Evolutionary conservation across 2,329 filamentous ascomycete genomes (phyloP).

Genomic region (Westerdykella aurantiaca): DNA sequence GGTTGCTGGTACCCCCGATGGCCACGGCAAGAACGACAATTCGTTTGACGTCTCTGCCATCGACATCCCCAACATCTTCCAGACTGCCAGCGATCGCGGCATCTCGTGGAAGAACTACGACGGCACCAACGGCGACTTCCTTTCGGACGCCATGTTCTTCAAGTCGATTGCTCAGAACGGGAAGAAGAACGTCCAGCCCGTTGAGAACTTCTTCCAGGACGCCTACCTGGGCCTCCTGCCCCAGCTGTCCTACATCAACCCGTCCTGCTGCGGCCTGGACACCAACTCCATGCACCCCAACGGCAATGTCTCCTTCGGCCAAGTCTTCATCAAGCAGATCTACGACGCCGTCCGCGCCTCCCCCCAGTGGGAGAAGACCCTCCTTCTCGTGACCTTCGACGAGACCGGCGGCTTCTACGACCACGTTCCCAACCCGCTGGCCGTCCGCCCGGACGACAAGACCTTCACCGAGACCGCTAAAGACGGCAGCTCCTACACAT

Average conservation of each 20-base stretch:
- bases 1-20: conserved; percentile 34
- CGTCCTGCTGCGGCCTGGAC: conserved; percentile 20
- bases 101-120: conserved; percentile 41
- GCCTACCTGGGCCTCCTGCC: conserved; percentile 18
- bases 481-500: conserved; percentile 31
- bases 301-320: conserved; percentile 36
- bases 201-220: conserved; percentile 19
- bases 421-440: conserved; percentile 36
- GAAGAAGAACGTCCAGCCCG: conserved; percentile 26
- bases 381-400: conserved; percentile 40
- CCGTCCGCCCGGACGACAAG: conserved; percentile 30
- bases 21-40: conserved; percentile 30
- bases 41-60: conserved; percentile 33
- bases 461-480: conserved; percentile 28
- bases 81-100: conserved; percentile 32
- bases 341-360: conserved; percentile 40
- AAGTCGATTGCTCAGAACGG: conserved; percentile 37
- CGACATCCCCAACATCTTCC: conserved; percentile 34
- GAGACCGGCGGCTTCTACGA: conserved; percentile 41
- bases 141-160: conserved; percentile 34
- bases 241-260: conserved; percentile 23
- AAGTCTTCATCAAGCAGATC: conserved; percentile 39
- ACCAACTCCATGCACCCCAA: conserved; percentile 36
- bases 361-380: conserved; percentile 37
- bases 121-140: conserved; percentile 29